These are phyloP conservation scores for Penicillium arizonense DNA, from an alignment of 495 filamentous ascomycete species.

Conservation along the genomic window DNA sequence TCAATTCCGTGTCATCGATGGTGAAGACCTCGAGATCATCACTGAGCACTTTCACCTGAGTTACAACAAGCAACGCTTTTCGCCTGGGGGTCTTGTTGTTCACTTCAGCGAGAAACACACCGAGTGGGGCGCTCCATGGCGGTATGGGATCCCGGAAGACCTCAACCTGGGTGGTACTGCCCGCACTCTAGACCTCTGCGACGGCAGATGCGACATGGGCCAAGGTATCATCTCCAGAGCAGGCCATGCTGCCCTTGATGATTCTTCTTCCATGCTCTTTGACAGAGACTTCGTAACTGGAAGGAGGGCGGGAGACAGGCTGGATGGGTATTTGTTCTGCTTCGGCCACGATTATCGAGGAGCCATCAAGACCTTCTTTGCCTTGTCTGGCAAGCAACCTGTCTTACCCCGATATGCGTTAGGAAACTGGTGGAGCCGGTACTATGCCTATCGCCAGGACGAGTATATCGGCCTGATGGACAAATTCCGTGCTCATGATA, in stretches of 20 bases:
- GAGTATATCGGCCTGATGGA: conserved; percentile 55
- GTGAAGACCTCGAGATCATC: conserved; percentile 47
- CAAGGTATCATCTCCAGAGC: conserved; percentile 47
- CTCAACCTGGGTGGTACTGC: conserved; percentile 52
- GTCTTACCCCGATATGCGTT: conserved; percentile 53
- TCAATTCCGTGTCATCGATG: conserved; percentile 40
- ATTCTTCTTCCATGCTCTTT: conserved; percentile 56
- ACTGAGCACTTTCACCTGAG: conserved; percentile 48
- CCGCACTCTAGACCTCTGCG: conserved; percentile 49
- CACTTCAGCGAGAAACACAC: conserved; percentile 30
- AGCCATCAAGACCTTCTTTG: conserved; percentile 54
- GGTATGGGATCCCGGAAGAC: conserved; percentile 37
- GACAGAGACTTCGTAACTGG: conserved; percentile 44
- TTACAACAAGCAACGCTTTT: conserved; percentile 52
- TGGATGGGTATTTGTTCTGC: conserved; percentile 57
- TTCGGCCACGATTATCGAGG: conserved; percentile 53
- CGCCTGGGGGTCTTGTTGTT: conserved; percentile 39
- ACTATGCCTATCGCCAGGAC: conserved; percentile 47
- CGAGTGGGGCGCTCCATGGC: conserved; percentile 39
- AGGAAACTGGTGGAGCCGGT: conserved; percentile 63
- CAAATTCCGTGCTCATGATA: conserved; percentile 38
- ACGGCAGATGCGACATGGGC: conserved; percentile 47
- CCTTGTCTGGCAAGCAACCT: conserved; percentile 53
- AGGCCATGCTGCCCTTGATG: conserved; percentile 50
- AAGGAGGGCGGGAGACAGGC: conserved; percentile 34